Conservation (phyloP, 2,329 filamentous ascomycete species). For the Amphichorda felina region DNA sequence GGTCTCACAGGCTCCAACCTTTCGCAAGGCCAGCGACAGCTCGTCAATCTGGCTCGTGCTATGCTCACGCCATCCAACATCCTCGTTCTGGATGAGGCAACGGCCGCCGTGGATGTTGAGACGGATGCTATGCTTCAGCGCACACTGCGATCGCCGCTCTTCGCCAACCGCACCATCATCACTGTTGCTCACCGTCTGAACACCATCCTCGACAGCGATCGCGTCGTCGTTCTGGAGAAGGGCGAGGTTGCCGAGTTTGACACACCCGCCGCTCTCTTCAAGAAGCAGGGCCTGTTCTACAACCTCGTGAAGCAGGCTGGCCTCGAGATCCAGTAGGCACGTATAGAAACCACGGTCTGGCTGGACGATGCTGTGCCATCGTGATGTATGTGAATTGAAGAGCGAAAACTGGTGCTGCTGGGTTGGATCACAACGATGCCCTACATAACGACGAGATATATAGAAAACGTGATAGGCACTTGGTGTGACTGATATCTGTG, state of each 20-base stretch:
- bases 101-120: conserved; percentile 60
- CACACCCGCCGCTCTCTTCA: conserved; percentile 66
- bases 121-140: conserved; percentile 56
- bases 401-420: too few species aligned
- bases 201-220: conserved; percentile 81
- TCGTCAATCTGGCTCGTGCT: conserved; percentile 86
- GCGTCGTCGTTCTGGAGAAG: conserved; percentile 86
- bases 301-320: conserved; percentile 87
- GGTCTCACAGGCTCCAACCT: conserved; percentile 66
- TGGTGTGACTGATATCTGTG: too few species aligned
- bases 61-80: conserved; percentile 95
- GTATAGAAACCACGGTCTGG: too few species aligned
- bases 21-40: conserved; percentile 87
- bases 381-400: too few species aligned
- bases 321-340: conserved; percentile 47
- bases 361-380: too few species aligned
- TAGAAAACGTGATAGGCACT: too few species aligned
- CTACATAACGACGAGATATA: too few species aligned
- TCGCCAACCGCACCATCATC: conserved; percentile 90
- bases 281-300: conserved; percentile 67
- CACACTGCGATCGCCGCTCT: conserved; percentile 53
- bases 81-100: conserved; percentile 92
- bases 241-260: conserved; percentile 90
- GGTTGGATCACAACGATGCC: too few species aligned
- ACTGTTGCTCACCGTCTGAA: conserved; percentile 98